A percentile compares a stretch with the other conserved stretches of the same genome.
These are phyloP conservation scores for Chlamydomonas sp. DNA, from an alignment of 139 green algal species.

Conservation along the genomic window DNA sequence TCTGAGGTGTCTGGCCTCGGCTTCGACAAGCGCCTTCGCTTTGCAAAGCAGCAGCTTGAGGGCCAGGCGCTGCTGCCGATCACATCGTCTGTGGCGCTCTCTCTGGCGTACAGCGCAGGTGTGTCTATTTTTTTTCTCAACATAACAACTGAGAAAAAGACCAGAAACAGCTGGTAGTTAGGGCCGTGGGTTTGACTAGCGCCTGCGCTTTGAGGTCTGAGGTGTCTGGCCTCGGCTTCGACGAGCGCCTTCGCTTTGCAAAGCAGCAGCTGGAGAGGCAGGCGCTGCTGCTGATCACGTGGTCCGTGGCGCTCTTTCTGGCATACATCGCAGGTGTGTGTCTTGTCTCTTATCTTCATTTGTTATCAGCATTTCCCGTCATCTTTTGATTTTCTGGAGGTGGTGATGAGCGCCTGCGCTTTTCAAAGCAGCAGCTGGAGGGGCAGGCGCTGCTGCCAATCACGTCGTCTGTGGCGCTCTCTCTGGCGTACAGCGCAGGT, in stretches of 20 bases:
- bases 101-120: too few relatives aligned
- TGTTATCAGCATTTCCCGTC: too few relatives aligned
- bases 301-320: slow-evolving; percentile 4
- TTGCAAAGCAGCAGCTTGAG: slow-evolving; percentile 41
- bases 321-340: too few relatives aligned
- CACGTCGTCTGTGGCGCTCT: slow-evolving; percentile 3
- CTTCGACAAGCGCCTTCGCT: slow-evolving; percentile 32
- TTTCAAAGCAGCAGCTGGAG: slow-evolving; percentile 41
- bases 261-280: slow-evolving; percentile 38
- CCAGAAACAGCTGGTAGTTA: too few relatives aligned
- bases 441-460: slow-evolving; percentile 14
- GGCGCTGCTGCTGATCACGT: slow-evolving; percentile 11
- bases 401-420: slow-evolving; percentile 36
- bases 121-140: too few relatives aligned
- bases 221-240: slow-evolving; percentile 44
- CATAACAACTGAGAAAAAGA: too few relatives aligned
- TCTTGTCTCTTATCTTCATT: too few relatives aligned
- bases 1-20: slow-evolving; percentile 51
- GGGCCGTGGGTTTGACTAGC: too few relatives aligned
- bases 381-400: too few relatives aligned
- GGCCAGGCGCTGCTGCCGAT: slow-evolving; percentile 14
- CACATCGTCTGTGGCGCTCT: slow-evolving; percentile 3
- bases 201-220: too few relatives aligned
- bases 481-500: too few relatives aligned
- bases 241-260: slow-evolving; percentile 34